These are phyloP conservation scores for Penstemon newberryi DNA, from an alignment of 257 asterid genomes.

Conservation along the genomic window DNA sequence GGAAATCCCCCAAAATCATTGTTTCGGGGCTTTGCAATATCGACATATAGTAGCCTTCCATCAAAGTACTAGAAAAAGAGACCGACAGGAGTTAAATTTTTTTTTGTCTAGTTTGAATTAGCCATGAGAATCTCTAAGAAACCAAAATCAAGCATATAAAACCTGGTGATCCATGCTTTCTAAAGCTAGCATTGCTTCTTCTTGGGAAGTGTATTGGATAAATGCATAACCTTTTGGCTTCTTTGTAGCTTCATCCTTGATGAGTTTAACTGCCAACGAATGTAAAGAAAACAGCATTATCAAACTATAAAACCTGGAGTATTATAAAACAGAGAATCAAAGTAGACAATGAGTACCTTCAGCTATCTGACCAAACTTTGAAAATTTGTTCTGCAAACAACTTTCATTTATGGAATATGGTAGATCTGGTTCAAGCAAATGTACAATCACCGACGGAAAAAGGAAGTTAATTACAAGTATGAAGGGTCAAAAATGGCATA, in stretches of 20 bases:
- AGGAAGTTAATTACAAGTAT: conserved; percentile 1
- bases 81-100: neutral
- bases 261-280: conserved; percentile 41
- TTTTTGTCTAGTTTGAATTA: neutral
- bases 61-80: conserved; percentile 39
- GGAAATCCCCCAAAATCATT: conserved; percentile 45
- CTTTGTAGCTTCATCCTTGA: conserved; percentile 45
- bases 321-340: neutral
- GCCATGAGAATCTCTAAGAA: neutral
- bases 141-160: neutral
- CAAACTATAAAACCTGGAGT: neutral
- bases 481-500: neutral
- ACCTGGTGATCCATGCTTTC: conserved; percentile 74
- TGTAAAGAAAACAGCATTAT: neutral
- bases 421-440: conserved; percentile 43
- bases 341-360: conserved; percentile 43
- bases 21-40: conserved; percentile 51
- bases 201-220: conserved; percentile 62
- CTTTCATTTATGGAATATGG: conserved; percentile 50
- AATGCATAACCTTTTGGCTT: conserved; percentile 61
- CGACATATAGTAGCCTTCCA: conserved; percentile 50
- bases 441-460: neutral
- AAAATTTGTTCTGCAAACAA: conserved; percentile 46
- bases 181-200: conserved; percentile 56
- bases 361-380: conserved; percentile 61